Evolutionary conservation across 108 stramenopile genomes (phyloP).

Genomic region (Cylindrotheca closterium): DNA sequence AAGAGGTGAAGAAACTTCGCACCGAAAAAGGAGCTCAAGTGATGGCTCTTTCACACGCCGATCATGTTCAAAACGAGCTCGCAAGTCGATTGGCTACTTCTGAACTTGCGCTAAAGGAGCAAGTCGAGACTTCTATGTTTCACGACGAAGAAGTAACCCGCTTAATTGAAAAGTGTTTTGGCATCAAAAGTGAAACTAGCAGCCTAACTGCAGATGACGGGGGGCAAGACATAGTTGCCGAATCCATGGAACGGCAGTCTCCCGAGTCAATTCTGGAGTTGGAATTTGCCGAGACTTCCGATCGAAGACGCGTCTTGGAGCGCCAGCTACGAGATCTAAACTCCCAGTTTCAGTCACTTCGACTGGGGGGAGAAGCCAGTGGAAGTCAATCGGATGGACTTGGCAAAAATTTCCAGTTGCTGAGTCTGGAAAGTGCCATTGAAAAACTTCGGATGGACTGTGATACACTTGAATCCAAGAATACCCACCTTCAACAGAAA

Average conservation of each 20-base stretch:
- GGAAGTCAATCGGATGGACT: too few relatives aligned
- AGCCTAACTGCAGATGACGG: background rate
- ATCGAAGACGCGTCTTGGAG: background rate
- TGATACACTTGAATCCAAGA: background rate
- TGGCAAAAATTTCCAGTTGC: too few relatives aligned
- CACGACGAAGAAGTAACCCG: background rate
- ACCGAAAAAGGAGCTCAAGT: background rate
- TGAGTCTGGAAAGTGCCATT: background rate
- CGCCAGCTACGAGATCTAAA: background rate
- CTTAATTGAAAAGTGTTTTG: background rate
- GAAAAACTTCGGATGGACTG: background rate
- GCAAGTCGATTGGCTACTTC: background rate
- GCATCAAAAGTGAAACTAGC: background rate
- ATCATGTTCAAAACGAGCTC: background rate
- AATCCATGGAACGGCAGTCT: background rate
- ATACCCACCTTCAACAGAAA: background rate
- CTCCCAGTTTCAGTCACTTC: background rate
- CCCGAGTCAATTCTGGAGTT: too few relatives aligned
- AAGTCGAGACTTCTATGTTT: background rate
- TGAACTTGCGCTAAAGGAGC: background rate
- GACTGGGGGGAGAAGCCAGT: background rate
- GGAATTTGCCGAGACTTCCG: background rate
- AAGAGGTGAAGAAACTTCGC: background rate
- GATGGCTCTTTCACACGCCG: background rate
- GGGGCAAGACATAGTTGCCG: background rate